Evolutionary conservation across 2,329 filamentous ascomycete genomes (phyloP), one percentile per base, ranked within the genome.

Genomic region (Scedosporium boydii): DNA sequence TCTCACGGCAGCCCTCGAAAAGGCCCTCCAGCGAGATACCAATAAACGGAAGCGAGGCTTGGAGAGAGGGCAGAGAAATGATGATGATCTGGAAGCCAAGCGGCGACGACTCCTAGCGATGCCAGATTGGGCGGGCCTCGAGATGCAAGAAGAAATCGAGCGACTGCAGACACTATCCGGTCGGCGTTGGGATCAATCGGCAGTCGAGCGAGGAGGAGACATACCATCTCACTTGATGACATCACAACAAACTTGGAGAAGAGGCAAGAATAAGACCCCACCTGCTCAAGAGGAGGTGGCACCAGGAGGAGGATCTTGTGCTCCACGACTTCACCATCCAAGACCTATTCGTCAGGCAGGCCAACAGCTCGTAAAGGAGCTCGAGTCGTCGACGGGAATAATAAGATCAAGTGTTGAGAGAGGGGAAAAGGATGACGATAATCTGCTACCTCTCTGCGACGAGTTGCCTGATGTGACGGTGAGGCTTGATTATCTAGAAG

Each of bases 71-170:
- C 18, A 9, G 26, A 56, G 53, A 23, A 56, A 23, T 3, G 48
- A 48, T 6, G 29, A 56, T 23, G 46, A 44, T 6, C 18, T 61
- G 2, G 59, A 61, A 18, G 48, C 59, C 18, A 55, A 26, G 59
- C 23, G 46, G 21, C 46, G 59, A 23, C 29, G 59, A 10, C 34
- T 61, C 16, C 29, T 61, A 3, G 59, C 26, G 10, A 61, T 51
- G 29, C n/a, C 48, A 21, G 59, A 61, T 38, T 61, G 59, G 59
- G 23, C 59, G 16, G 59, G 59, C 41, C 18, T 61, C 59, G 51
- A 23, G 18, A 23, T 55, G 18, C 51, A 55, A 26, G 51, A 55
- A 6, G 51, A 55, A 16, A 55, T 55, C 10, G 51, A 55, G 23
- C 7, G 51, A 6, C 7, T 14, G 10, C 51, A 55, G 23, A 55